Evolutionary conservation across 257 asterid genomes (phyloP), one percentile per base, ranked within the genome.

Genomic region (Solanum stenotomum): DNA sequence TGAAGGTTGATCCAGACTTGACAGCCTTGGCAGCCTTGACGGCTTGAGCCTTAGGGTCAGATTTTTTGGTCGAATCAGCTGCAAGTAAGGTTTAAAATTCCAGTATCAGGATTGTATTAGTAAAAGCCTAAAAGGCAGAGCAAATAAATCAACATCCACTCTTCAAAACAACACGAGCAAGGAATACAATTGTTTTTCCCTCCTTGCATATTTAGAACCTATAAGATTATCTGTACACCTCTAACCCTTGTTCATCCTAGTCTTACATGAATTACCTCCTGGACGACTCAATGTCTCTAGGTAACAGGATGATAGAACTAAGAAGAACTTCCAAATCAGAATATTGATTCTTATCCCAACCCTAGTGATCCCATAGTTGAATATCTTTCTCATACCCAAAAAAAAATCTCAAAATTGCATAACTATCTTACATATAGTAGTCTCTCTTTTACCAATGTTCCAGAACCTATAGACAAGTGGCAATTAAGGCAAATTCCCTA

Each of bases 1-100:
- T 93, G 22, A 92, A 67, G 52, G 89, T 72, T 8, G 93, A 81
- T 11, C 94, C 93, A 0, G 93, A 74, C 87, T 93, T 93, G 8
- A 93, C 95, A 72, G 94, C 95, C 88, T 93, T 93, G 79, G 95
- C 95, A 40, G 91, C 87, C 91, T 93, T 93, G 46, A 89, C 63
- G 63, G 94, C 95, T 83, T 93, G 93, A 29, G 93, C 91, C 91
- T 92, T 92, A 4, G 93, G 86, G 59, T 90, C 92, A 3, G 90
- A 86, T 85, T 81, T 81, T 31, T 81, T 81, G 85, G 70, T 15
- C 0, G 44, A 31, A 49, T 81, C 85, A 49, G 70, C 85, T 81
- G 68, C 29, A 49, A 1, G 0, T 4, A 38, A 2, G 52, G 42
- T 44, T 44, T 8, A 29, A 40, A 44, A 5, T 79, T 46, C 34